Percentiles rank a stretch among this genome's conserved stretches.
Evolutionary conservation across 2,329 filamentous ascomycete species (phyloP).

Genomic region (Elsinoe necatrix): DNA sequence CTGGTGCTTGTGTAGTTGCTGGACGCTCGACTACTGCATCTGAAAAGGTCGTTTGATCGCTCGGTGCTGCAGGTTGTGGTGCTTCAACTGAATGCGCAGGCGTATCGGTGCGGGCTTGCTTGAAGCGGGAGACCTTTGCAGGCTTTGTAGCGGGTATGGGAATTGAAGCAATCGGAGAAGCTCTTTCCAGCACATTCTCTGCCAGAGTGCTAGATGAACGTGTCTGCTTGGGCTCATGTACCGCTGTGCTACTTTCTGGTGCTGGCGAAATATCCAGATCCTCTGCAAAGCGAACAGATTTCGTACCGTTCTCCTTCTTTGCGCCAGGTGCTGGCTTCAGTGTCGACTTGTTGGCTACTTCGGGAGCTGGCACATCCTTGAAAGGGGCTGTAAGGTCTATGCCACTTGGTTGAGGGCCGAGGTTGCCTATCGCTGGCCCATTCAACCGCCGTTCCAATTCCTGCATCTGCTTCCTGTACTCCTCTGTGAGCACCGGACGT

Average conservation of each 20-base stretch:
- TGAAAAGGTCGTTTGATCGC: conserved; percentile 42
- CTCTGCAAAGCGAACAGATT: conserved; percentile 74
- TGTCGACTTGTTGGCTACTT: background rate
- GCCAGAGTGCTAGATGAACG: conserved; percentile 30
- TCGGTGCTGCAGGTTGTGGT: background rate
- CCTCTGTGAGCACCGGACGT: conserved; percentile 57
- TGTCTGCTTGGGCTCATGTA: conserved; percentile 26
- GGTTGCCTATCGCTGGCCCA: conserved; percentile 47
- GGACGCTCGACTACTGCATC: conserved; percentile 49
- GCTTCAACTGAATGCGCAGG: background rate
- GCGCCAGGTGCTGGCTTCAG: conserved; percentile 26
- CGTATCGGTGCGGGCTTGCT: conserved; percentile 21
- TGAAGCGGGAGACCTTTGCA: conserved; percentile 36
- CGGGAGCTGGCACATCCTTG: background rate
- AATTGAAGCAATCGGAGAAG: background rate
- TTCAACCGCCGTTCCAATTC: conserved; percentile 74
- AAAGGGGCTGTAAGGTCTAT: background rate
- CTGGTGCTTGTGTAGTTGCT: conserved; percentile 26
- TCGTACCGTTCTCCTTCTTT: conserved; percentile 46
- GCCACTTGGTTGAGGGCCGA: conserved; percentile 41
- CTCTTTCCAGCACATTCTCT: conserved; percentile 39
- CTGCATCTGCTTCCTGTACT: conserved; percentile 74
- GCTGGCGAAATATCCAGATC: conserved; percentile 58
- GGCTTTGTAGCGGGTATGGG: conserved; percentile 20
- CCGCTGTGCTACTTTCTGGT: conserved; percentile 27